Conservation (phyloP, 2,329 filamentous ascomycete genomes). For the Talaromyces sp. region DNA sequence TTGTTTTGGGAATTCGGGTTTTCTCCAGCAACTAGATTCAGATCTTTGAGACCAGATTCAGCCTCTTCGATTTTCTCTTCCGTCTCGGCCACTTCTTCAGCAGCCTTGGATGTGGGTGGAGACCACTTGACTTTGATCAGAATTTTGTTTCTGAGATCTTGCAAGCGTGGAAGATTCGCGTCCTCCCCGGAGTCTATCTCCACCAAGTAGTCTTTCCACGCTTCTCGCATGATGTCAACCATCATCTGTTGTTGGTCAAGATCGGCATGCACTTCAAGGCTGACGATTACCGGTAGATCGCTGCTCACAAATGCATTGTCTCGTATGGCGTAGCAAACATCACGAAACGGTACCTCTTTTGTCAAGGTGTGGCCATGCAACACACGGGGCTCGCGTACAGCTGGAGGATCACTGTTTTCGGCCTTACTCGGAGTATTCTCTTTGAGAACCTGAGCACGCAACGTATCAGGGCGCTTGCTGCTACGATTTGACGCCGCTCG, state of each 20-base stretch:
- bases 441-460: background rate
- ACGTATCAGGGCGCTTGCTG: background rate
- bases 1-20: background rate
- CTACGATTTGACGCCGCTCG: background rate
- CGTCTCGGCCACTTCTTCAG: slow-evolving; percentile 6
- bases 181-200: slow-evolving; percentile 45
- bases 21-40: slow-evolving; percentile 4
- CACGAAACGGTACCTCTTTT: slow-evolving; percentile 76
- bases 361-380: slow-evolving; percentile 84
- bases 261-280: slow-evolving; percentile 83
- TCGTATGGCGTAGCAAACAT: slow-evolving; percentile 74
- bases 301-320: slow-evolving; percentile 72
- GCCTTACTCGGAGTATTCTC: background rate
- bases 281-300: slow-evolving; percentile 80
- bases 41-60: background rate
- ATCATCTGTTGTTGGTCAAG: slow-evolving; percentile 81
- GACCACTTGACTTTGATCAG: slow-evolving; percentile 72
- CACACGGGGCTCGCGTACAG: slow-evolving; percentile 66
- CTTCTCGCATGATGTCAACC: slow-evolving; percentile 88
- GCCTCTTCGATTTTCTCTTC: slow-evolving; percentile 2
- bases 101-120: slow-evolving; percentile 36
- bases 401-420: slow-evolving; percentile 2
- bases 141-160: slow-evolving; percentile 71
- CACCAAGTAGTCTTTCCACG: slow-evolving; percentile 72
- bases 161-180: slow-evolving; percentile 57